Percentiles rank a stretch among this genome's conserved stretches.
These are phyloP conservation scores for Lactifluus piperatus DNA, from an alignment of 768 basidiomycete genomes.

Conservation along the genomic window DNA sequence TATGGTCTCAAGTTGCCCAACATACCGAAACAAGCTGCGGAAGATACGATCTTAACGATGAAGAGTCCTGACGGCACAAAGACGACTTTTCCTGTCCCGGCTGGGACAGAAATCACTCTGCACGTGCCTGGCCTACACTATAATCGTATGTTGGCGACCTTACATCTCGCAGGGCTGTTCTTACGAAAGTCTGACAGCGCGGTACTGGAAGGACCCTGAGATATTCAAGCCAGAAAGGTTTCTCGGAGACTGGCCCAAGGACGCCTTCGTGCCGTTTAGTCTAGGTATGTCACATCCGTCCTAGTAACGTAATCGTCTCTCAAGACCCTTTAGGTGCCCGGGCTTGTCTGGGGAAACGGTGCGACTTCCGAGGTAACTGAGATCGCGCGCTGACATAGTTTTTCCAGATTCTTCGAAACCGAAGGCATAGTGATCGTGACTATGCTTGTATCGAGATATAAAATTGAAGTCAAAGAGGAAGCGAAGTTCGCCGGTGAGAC, in stretches of 20 bases:
- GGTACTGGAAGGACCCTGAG: conserved; percentile 47
- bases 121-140: conserved; percentile 38
- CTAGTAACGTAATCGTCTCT: background rate
- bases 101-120: conserved; percentile 33
- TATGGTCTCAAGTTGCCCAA: conserved; percentile 32
- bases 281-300: conserved; percentile 8
- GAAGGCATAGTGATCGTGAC: conserved; percentile 40
- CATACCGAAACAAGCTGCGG: conserved; percentile 38
- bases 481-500: conserved; percentile 37
- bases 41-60: conserved; percentile 37
- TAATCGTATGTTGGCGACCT: conserved; percentile 32
- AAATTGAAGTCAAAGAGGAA: conserved; percentile 42
- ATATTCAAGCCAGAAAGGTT: conserved; percentile 35
- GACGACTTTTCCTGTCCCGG: conserved; percentile 34
- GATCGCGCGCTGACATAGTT: background rate
- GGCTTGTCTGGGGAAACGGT: conserved; percentile 22
- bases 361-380: background rate
- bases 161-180: background rate
- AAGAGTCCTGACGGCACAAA: conserved; percentile 32
- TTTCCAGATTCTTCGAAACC: conserved; percentile 41
- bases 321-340: conserved; percentile 9
- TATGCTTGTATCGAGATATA: conserved; percentile 37
- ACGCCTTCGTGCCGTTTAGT: conserved; percentile 30
- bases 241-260: conserved; percentile 26
- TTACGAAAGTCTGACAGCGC: conserved; percentile 29